phyloP scores from a whole-genome alignment of 768 basidiomycete species.

The Pleurotus platypus region DNA sequence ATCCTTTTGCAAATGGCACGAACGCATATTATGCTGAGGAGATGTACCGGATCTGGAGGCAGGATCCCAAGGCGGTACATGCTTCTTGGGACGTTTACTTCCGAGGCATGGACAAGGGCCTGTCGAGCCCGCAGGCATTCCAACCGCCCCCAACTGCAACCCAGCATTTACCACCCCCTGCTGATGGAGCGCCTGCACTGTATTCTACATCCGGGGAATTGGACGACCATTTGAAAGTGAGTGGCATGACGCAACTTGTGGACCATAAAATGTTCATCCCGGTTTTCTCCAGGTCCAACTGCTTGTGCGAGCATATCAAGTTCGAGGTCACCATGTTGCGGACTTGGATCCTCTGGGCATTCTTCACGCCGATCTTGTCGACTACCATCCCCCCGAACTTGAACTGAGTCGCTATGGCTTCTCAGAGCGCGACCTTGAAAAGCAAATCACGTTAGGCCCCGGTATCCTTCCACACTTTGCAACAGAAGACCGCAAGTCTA shows the following conservation, averaged over 20 bases:
- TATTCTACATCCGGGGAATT: constrained; percentile 73
- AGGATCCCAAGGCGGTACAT: constrained; percentile 91
- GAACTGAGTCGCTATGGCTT: constrained; percentile 95
- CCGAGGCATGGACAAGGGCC: constrained; percentile 84
- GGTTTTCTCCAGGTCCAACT: constrained; percentile 77
- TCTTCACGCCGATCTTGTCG: constrained; percentile 80
- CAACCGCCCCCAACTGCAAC: constrained; percentile 60
- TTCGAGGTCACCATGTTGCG: constrained; percentile 95
- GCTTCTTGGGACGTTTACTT: constrained; percentile 95
- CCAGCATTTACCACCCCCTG: constrained; percentile 59
- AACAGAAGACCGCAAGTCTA: constrained; percentile 77
- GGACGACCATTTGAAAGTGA: constrained; percentile 91
- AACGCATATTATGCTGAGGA: constrained; percentile 96
- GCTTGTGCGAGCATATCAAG: constrained; percentile 97
- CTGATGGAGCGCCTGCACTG: constrained; percentile 78
- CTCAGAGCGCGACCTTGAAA: constrained; percentile 90
- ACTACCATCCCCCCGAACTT: constrained; percentile 80
- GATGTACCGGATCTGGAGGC: constrained; percentile 91
- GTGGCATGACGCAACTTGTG: constrained; percentile 10
- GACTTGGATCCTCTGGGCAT: constrained; percentile 96
- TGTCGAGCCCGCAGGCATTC: constrained; percentile 78
- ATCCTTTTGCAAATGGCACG: constrained; percentile 89
- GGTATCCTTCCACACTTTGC: constrained; percentile 97
- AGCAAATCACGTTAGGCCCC: constrained; percentile 91
- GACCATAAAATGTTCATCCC: not conserved